Evolutionary conservation across 805 yeast species (phyloP).

Genomic region (Starmerella gropengiesseri): DNA sequence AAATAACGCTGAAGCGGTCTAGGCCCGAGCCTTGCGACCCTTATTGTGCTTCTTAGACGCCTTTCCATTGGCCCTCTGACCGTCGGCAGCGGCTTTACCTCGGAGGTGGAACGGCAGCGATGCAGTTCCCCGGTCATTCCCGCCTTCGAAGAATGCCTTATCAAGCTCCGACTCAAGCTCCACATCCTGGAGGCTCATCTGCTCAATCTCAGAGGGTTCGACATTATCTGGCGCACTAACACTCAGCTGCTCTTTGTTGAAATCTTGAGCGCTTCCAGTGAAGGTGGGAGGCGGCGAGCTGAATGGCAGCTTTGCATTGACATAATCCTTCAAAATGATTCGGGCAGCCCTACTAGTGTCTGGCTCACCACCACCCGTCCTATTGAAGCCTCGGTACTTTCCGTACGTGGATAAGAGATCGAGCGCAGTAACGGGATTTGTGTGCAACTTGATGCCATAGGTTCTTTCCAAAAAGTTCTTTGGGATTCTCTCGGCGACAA

Average conservation of each 20-base stretch:
- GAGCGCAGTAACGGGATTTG: slow-evolving; percentile 63
- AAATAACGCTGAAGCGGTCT: not conserved
- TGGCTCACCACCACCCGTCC: slow-evolving; percentile 88
- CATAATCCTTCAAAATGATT: slow-evolving; percentile 85
- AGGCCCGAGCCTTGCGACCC: slow-evolving; percentile 36
- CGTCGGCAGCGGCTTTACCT: slow-evolving; percentile 10
- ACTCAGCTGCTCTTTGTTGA: slow-evolving; percentile 66
- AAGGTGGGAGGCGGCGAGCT: slow-evolving; percentile 79
- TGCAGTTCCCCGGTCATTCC: slow-evolving; percentile 49
- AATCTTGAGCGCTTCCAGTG: slow-evolving; percentile 47
- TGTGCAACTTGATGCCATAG: slow-evolving; percentile 82
- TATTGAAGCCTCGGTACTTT: slow-evolving; percentile 89
- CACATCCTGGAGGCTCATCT: slow-evolving; percentile 11
- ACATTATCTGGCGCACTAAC: slow-evolving; percentile 55
- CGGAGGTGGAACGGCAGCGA: slow-evolving; percentile 59
- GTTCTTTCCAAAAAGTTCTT: slow-evolving; percentile 79
- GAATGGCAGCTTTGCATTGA: slow-evolving; percentile 76
- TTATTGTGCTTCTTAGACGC: slow-evolving; percentile 55
- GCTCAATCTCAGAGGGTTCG: slow-evolving; percentile 29
- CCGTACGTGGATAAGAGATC: slow-evolving; percentile 88
- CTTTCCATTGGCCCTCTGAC: slow-evolving; percentile 14
- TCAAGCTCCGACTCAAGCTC: slow-evolving; percentile 75
- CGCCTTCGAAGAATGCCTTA: slow-evolving; percentile 70
- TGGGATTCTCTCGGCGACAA: slow-evolving; percentile 82
- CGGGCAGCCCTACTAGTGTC: slow-evolving; percentile 94